Percentiles rank a stretch among this genome's conserved stretches.
Evolutionary conservation across 805 yeast genomes (phyloP).

Genomic region (Metschnikowia lochheadii): DNA sequence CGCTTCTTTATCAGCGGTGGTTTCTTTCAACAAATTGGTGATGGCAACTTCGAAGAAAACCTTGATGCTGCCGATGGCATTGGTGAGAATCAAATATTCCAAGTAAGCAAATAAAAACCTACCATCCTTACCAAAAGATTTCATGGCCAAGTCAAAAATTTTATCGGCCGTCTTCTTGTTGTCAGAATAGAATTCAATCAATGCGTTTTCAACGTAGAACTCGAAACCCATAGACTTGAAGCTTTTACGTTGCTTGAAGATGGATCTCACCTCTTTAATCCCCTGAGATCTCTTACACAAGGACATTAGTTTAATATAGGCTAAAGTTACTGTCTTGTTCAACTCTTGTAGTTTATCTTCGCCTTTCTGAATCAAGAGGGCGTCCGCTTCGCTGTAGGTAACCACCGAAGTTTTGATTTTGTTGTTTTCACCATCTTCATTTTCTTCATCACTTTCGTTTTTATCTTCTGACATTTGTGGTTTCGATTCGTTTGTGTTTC

Average conservation of each 20-base stretch:
- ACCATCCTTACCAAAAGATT: slow-evolving; percentile 48
- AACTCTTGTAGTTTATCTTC: slow-evolving; percentile 22
- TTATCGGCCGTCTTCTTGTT: slow-evolving; percentile 66
- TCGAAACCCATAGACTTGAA: slow-evolving; percentile 63
- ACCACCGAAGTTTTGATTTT: slow-evolving; percentile 2
- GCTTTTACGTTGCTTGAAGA: slow-evolving; percentile 63
- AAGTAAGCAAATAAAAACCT: slow-evolving; percentile 66
- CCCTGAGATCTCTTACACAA: slow-evolving; percentile 66
- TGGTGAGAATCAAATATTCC: slow-evolving; percentile 62
- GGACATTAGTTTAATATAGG: slow-evolving; percentile 67
- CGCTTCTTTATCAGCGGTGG: slow-evolving; percentile 19
- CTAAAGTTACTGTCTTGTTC: slow-evolving; percentile 50
- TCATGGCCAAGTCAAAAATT: slow-evolving; percentile 77
- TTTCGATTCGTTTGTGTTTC: slow-evolving; percentile 8
- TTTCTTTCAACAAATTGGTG: slow-evolving; percentile 44
- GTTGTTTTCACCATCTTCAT: slow-evolving; percentile 6
- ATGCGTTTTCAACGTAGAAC: slow-evolving; percentile 76
- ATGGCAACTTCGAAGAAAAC: slow-evolving; percentile 78
- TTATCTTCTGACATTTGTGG: slow-evolving; percentile 1
- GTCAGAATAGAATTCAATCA: slow-evolving; percentile 68
- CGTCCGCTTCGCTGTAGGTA: slow-evolving; percentile 21
- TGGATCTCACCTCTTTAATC: slow-evolving; percentile 63
- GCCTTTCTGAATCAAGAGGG: slow-evolving; percentile 18
- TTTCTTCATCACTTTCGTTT: slow-evolving; percentile 19
- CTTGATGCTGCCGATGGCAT: slow-evolving; percentile 71